Conservation (phyloP, 2,329 filamentous ascomycete genomes). For the Fusarium redolens region DNA sequence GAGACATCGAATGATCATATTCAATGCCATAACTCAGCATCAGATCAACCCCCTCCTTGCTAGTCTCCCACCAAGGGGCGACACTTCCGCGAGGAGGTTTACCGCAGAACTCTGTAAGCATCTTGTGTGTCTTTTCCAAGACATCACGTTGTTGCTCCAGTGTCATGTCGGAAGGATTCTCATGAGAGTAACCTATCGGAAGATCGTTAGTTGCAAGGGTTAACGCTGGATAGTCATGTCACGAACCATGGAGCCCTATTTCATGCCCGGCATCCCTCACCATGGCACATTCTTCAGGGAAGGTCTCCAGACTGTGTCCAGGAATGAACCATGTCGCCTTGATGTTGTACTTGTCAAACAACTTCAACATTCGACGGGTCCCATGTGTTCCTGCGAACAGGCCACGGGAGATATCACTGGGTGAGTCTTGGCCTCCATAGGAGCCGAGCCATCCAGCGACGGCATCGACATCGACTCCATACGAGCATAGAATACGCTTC, state of each 20-base stretch:
- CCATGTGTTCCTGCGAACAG: constrained; percentile 77
- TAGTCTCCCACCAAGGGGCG: constrained; percentile 80
- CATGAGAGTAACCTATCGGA: constrained; percentile 70
- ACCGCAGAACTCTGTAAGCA: constrained; percentile 75
- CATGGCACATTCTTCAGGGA: constrained; percentile 58
- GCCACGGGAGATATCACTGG: constrained; percentile 53
- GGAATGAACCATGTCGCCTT: constrained; percentile 69
- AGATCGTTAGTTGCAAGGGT: accelerated
- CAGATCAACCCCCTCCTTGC: constrained; percentile 73
- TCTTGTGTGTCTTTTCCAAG: constrained; percentile 77
- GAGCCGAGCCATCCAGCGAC: constrained; percentile 81
- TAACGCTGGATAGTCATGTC: accelerated
- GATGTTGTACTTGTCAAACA: constrained; percentile 79
- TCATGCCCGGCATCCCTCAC: constrained; percentile 61
- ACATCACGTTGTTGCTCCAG: constrained; percentile 81
- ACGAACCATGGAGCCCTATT: constrained; percentile 66
- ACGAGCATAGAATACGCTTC: constrained; percentile 46
- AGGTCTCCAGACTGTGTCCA: constrained; percentile 61
- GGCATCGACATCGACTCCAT: constrained; percentile 81
- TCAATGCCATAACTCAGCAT: constrained; percentile 75
- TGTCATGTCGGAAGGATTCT: constrained; percentile 78
- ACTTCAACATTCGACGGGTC: constrained; percentile 72
- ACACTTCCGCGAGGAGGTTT: constrained; percentile 79
- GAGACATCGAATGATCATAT: constrained; percentile 73
- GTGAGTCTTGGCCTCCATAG: constrained; percentile 78